A percentile compares a stretch with the other conserved stretches of the same genome.
phyloP scores from a whole-genome alignment of 1,139 yeast genomes.

The Taphrina flavorubra region DNA sequence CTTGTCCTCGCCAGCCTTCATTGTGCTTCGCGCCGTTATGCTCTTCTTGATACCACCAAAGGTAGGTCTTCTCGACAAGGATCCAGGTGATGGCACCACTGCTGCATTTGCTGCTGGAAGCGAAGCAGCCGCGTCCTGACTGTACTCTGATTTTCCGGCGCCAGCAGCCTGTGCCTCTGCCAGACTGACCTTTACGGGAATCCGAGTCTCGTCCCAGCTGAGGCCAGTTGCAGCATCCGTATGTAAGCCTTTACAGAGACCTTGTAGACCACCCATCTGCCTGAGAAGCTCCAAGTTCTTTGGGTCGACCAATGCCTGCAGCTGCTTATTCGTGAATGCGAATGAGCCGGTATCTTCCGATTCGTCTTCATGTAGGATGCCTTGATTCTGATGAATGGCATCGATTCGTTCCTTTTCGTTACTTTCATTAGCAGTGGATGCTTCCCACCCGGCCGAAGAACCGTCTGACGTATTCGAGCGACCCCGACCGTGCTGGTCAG shows the following conservation, averaged over 20 bases:
- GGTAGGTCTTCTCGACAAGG: conserved; percentile 41
- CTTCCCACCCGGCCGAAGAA: conserved; percentile 25
- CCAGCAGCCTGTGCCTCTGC: conserved; percentile 40
- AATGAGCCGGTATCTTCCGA: conserved; percentile 45
- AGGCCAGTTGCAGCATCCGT: conserved; percentile 51
- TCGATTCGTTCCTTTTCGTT: conserved; percentile 17
- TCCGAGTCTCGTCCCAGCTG: conserved; percentile 46
- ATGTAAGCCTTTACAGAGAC: conserved; percentile 50
- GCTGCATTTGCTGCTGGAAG: background rate
- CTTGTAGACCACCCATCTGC: conserved; percentile 51
- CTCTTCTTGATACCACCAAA: conserved; percentile 21
- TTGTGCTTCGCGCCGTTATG: conserved; percentile 33
- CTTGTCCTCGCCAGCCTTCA: conserved; percentile 36
- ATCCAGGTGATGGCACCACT: conserved; percentile 13
- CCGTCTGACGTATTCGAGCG: conserved; percentile 15
- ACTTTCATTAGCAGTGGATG: conserved; percentile 4
- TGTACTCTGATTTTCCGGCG: too few species aligned
- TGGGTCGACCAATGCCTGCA: conserved; percentile 54
- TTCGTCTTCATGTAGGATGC: conserved; percentile 13
- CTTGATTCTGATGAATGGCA: background rate
- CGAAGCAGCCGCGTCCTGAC: background rate
- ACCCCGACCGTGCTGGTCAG: conserved; percentile 1
- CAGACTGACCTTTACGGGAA: conserved; percentile 44
- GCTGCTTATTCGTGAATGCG: conserved; percentile 51
- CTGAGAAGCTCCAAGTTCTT: conserved; percentile 53